Evolutionary conservation across 768 basidiomycete genomes (phyloP), one percentile per base, ranked within the genome.

Genomic region (Boletus fagicola): DNA sequence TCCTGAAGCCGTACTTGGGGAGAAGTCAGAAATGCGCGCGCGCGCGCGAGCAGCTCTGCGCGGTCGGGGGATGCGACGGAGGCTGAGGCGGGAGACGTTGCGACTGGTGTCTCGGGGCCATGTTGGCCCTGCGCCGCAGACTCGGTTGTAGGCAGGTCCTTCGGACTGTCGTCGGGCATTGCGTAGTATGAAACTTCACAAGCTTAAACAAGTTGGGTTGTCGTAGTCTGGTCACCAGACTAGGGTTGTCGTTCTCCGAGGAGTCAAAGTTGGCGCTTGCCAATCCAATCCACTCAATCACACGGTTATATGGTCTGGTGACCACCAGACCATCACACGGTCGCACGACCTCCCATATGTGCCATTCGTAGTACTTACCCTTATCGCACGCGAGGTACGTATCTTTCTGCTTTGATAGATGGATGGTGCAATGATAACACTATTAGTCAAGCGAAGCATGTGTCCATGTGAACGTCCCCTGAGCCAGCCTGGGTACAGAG

Each of bases 1-100:
- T 87, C 84, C 60, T 90, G 85, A 46, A 80, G 70, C 13, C 77
- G 76, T 22, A 88, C 78, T 64, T 87, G 85, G 4, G 87, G 83
- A 3, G 90, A 88, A 12, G 70, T 69, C 16, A 92, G 75, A 67
- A 92, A 92, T 12, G 78, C 61, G 24, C 85, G 81, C 10, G 88
- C 90, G 53, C 78, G 81, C 33, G 75, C 52, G 18, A 86, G 61
- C 20, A 86, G 74, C 38, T 83, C 80, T 51, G 68, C 45, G 50
- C 80, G 72, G 61, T 77, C 68, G 20, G 54, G 4, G 39, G 52
- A 42, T 38, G 50, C 9, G 31, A 20, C 12, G 16, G 58, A 15
- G 36, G 53, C 3, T 18, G 59, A 22, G 28, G 16, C 30, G 5
- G 45, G 58, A 24, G 53, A 44, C 6, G 36, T 12, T 15, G 47